Base-by-base conservation (phyloP, 208 protist species). In the Herpetomonas tarakana region DNA sequence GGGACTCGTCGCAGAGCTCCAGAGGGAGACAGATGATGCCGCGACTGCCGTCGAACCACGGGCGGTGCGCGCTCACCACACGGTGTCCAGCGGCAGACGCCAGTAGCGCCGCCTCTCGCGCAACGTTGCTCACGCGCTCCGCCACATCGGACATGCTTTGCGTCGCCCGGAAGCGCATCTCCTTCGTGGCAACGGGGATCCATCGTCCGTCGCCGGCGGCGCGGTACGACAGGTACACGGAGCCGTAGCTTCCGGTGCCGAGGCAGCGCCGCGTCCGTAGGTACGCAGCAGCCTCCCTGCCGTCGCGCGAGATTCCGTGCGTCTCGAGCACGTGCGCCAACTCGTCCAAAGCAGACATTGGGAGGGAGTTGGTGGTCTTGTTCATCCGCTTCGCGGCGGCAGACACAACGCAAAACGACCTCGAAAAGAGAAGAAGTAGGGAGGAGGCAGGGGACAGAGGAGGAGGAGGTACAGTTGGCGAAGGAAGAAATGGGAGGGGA, bases 201-300 rank as follows among this genome's bases (percentile, higher is more conserved):
- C 49, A 62, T 2, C 49, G 44, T 4, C 55, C 46, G 24, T 54
- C 46, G 6, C 16, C 44, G 14, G 29, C 22, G 6, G 31, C 46
- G 22, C 27, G 31, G 47, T 29, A 62, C 19, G 9, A 31, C 19
- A 30, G 7, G 14, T 26, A 25, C 11, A 62, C 58, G 31, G 14
- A 3, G 35, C 58, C 58, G 21, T 54, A 62, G 58, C 58, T 46
- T 2, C 58, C 58, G 7, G 21, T 14, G 3, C 58, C 58, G 31
- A 62, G 58, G 35, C 35, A 41, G 35, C 14, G 6, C 35, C 9
- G 35, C 35, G 35, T 41, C 14, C 35, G 35, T 14, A 41, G 9
- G 35, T 41, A 41, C 14, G 9, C 35, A 18, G 35, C 35, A 41
- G 6, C 14, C 35, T 6, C 9, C 9, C 35, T 14, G 35, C 14